Base-by-base conservation (phyloP, 1,284 basidiomycete genomes). In the Phylloboletellus chloephorus region DNA sequence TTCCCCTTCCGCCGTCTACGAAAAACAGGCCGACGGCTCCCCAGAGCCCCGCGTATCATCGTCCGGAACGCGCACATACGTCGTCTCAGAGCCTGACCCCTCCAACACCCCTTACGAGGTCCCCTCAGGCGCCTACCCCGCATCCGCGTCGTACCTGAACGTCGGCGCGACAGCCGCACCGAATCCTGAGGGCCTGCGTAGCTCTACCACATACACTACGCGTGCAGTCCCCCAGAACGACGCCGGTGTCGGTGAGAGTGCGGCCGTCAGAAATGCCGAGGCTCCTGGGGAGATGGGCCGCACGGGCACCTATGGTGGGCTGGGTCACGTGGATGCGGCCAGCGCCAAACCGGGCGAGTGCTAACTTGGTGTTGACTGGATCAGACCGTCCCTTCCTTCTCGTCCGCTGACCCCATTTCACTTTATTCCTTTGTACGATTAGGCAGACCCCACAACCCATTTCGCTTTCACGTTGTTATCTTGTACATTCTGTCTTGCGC, bases 51-150 rank as follows among this genome's bases (percentile, higher is more conserved):
- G 66, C 39, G 15, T 61, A n/a, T 63, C 69, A 12, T 57, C 62
- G 25, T 55, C 64, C 19, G 72, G 74, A 31, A 63, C 68, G 22
- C 74, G 72, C 47, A 78, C 73, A 42, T 79, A 83, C 53, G 77
- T 83, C 49, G 80, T 82, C 49, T 80, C 78, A 30, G 69, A 79
- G 50, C 80, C 80, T 22, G 78, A 81, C 57, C 68, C 72, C 26
- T 65, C 73, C 39, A 56, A 76, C 43, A 71, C 67, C 31, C 72
- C 73, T 17, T 82, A 82, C 53, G 64, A 71, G 48, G 79, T 84
- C 24, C 82, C 82, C 3, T 72, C 74, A 8, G 81, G 82, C 47
- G 81, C 81, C 9, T 84, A 78, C 63, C 74, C 76, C 39, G 71
- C 71, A 35, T 73, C 76, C 28, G 63, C 72, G 20, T 60, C 75